These are phyloP conservation scores for Penicillium thymicola DNA, from an alignment of 2,329 filamentous ascomycete species.

Conservation along the genomic window DNA sequence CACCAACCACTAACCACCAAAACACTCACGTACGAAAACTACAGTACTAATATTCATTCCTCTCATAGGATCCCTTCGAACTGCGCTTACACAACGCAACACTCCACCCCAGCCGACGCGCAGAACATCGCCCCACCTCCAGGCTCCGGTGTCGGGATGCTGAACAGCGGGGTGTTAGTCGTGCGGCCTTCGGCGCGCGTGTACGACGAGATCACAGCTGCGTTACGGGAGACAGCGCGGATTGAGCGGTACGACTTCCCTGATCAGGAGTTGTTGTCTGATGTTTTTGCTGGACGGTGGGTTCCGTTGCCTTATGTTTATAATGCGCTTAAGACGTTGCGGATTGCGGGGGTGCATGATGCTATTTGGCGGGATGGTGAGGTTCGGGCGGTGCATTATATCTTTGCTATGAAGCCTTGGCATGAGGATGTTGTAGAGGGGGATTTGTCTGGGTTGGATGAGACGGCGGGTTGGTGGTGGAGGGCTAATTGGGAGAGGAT, in stretches of 20 bases:
- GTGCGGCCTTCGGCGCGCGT: slow-evolving; percentile 49
- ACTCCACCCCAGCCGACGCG: not conserved
- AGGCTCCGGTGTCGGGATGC: slow-evolving; percentile 52
- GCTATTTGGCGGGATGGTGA: slow-evolving; percentile 12
- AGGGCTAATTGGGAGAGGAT: slow-evolving; percentile 12
- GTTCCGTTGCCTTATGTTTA: slow-evolving; percentile 60
- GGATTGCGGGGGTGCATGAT: slow-evolving; percentile 37
- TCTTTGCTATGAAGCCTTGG: slow-evolving; percentile 16
- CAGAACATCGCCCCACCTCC: slow-evolving; percentile 42
- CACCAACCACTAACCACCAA: too few species aligned
- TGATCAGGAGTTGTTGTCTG: slow-evolving; percentile 54
- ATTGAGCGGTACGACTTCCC: slow-evolving; percentile 53
- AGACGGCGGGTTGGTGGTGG: slow-evolving; percentile 13
- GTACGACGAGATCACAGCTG: slow-evolving; percentile 48
- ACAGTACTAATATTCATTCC: slow-evolving; percentile 39
- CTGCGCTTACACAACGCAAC: slow-evolving; percentile 11
- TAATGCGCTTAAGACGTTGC: slow-evolving; percentile 58
- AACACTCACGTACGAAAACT: too few species aligned
- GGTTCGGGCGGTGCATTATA: slow-evolving; percentile 15
- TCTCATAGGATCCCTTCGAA: slow-evolving; percentile 8
- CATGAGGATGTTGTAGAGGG: slow-evolving; percentile 2
- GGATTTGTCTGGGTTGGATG: slow-evolving; percentile 1
- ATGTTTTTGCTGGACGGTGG: slow-evolving; percentile 55
- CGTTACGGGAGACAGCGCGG: slow-evolving; percentile 42
- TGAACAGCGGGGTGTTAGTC: slow-evolving; percentile 56